Evolutionary conservation across 495 filamentous ascomycete genomes (phyloP), one percentile per base, ranked within the genome.

Genomic region (Penicillium salamii): DNA sequence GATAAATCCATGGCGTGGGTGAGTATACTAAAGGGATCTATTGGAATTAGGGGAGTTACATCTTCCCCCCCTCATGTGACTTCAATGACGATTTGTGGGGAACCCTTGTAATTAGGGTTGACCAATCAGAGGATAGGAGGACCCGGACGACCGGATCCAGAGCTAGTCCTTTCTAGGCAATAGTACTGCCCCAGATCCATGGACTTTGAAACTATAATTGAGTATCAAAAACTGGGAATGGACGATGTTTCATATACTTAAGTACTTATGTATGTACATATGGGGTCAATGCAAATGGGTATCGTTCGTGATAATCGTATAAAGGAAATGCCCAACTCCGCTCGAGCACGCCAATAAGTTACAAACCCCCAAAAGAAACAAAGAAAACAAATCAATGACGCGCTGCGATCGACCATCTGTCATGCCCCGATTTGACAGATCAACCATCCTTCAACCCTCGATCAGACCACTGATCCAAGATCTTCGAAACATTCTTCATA

Each of bases 381-480:
- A 5, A 15, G 8, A 38, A 19, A 5, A 12, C 18, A n/a, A 11
- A 37, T 19, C 3, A 17, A 9, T 15, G 13, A 37, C 7, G 12
- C 5, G 29, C 3, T 32, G 29, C 3, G 12, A 11, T 3, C 3
- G 4, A 26, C 8, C 23, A 26, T 8, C 3, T 8, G 8, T 26
- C 4, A 39, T 20, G 12, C 8, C 5, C 13, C 36, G 36, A 6
- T 13, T n/a, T n/a, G n/a, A n/a, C n/a, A n/a, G 2, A 26, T 45
- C 42, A 45, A 8, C n/a, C 26, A 17, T 43, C 26, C 9, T n/a
- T 28, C 13, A 54, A 31, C 0, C 31, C 41, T 29, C 45, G 39
- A 12, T 49, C 64, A 31, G 64, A 60, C 74, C 73, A 78, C 34
- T 71, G 72, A 28, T 72, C 62, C 18, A 78, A 46, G 6, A 78